Percentiles rank a stretch among this genome's conserved stretches.
These are phyloP conservation scores for Hymenoscyphus scutula DNA, from an alignment of 2,329 filamentous ascomycete species.

Conservation along the genomic window DNA sequence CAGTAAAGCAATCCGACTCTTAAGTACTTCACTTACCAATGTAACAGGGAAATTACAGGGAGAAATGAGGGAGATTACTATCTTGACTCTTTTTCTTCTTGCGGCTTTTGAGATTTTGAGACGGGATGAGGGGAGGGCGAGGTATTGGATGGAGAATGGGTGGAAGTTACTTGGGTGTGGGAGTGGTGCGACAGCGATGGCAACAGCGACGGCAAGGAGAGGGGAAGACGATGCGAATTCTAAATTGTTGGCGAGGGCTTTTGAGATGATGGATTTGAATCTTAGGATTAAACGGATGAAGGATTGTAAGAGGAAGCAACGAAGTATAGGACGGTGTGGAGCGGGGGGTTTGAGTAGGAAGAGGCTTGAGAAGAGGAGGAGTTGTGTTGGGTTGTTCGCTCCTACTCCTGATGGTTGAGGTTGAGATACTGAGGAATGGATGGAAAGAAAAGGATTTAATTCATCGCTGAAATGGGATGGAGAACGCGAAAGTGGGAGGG, in stretches of 20 bases:
- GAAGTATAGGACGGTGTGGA: constrained; percentile 7
- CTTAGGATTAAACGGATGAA: constrained; percentile 13
- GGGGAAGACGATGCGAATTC: not conserved
- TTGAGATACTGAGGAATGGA: too few relatives aligned
- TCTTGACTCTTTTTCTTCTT: constrained; percentile 19
- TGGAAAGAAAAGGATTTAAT: not conserved
- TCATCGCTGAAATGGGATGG: not conserved
- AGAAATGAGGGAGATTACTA: constrained; percentile 13
- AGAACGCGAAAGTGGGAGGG: not conserved
- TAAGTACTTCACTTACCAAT: constrained; percentile 4
- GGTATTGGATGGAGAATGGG: constrained; percentile 14
- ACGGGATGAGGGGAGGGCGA: constrained; percentile 8
- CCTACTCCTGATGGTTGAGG: not conserved
- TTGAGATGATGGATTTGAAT: constrained; percentile 8
- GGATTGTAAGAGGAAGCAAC: not conserved
- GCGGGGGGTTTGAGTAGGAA: constrained; percentile 5
- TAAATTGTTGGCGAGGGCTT: not conserved
- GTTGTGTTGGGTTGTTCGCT: not conserved
- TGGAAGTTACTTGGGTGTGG: constrained; percentile 16
- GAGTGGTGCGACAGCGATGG: not conserved
- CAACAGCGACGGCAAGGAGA: not conserved
- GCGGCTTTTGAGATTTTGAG: constrained; percentile 12
- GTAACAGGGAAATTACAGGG: not conserved
- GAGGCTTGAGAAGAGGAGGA: not conserved
- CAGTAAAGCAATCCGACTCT: constrained; percentile 10